Base-by-base conservation (phyloP, 192 early-diverging fungal genomes). In the Coemansia sp. region DNA sequence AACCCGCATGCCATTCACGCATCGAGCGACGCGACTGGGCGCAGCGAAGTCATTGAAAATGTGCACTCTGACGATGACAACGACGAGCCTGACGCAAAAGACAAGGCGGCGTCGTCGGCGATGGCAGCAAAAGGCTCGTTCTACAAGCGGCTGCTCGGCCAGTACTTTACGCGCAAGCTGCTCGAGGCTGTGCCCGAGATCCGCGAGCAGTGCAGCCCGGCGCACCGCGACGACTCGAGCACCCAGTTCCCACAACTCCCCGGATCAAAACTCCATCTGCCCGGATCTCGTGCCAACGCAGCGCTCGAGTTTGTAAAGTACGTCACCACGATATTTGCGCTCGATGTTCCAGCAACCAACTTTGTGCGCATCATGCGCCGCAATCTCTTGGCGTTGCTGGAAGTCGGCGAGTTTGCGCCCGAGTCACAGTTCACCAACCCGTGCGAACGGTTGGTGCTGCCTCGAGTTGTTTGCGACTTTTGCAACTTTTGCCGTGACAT, bases 401-500 rank as follows among this genome's bases (percentile, higher is more conserved):
- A 85, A 8, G 62, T 88, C 35, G 86, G 92, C 57, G 96, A 98
- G 69, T 98, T 98, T 72, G 85, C 84, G 6, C 62, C 81, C 3
- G 85, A 90, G 43, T 86, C 97, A 0, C 70, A 85, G 57, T 96
- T 96, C 74, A 66, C 77, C 51, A 92, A 94, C 59, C 94, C 95
- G 0, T 95, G 92, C 70, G 87, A 91, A 59, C 85, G 85, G 14
- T 83, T 94, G 68, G 78, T 88, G 14, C 63, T 98, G 13, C 73
- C 85, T 5, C 90, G 90, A 16, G 88, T 96, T 13, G 88, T 94
- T 48, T 98, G 97, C 73, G 85, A 87, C 57, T 91, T 87, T 59
- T 98, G 97, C 72, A 90, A 90, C 65, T 87, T 87, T 62, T 86
- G 85, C 57, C 80, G 88, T 10, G 94, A 98, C 75, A 71, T 97